Evolutionary conservation across 2,329 filamentous ascomycete species (phyloP), one percentile per base, ranked within the genome.

Genomic region (Diaporthe vexans): DNA sequence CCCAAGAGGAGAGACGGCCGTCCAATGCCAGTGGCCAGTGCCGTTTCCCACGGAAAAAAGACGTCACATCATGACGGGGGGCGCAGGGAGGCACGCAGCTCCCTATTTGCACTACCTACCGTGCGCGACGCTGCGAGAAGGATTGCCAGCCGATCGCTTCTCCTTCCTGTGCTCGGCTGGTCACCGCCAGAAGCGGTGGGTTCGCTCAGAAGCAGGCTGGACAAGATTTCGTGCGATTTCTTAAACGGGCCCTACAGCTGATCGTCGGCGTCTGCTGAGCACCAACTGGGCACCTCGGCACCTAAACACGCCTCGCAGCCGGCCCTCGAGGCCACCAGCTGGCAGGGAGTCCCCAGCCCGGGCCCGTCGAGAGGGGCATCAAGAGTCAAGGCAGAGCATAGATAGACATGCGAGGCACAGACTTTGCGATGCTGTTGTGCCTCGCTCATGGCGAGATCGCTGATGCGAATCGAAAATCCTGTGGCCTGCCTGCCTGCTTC

Each of bases 91-190:
- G 59, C 46, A 59, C 46, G 57, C 57, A 43, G 70, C 70, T 72
- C 70, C 70, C 51, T 72, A 72, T 72, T 63, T 72, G 57, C 70
- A 72, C 70, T 48, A 72, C 70, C 69, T 63, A 72, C 70, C 51
- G 46, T 63, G 70, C 54, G 33, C 46, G 26, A 29, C 46, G 37
- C 7, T 10, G 19, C n/a, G 59, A 48, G 70, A 56, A 54, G 29
- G 57, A 63, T 71, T 71, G 40, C 43, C 35, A 71, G 69, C 33
- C 46, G 69, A 61, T 71, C 69, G 69, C 69, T 46, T 56, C 59
- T 51, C 37, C 40, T 63, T 63, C 33, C 48, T 61, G 57, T 29
- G 46, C 33, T 63, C 70, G 58, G 70, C 70, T 63, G 57, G 70
- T 72, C 70, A 72, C 57, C 57, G 70, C 57, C 70, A 72, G 43